Evolutionary conservation across 306 rosid species (phyloP).

Genomic region (Mucuna pruriens): DNA sequence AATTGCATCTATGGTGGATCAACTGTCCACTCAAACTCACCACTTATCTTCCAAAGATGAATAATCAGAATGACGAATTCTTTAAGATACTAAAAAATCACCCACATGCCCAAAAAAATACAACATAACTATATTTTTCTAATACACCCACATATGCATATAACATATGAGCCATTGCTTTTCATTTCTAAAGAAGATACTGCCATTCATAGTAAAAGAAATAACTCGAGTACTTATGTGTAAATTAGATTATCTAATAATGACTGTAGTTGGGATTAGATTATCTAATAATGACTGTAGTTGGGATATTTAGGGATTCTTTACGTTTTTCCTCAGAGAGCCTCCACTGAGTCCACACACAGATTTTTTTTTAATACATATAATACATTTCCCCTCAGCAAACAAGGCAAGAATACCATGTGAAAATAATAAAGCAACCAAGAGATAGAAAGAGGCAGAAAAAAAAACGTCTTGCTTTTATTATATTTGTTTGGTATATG

Average conservation of each 20-base stretch:
- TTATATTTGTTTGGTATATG: conserved; percentile 7
- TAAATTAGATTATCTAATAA: too few relatives aligned
- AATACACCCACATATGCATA: neutral
- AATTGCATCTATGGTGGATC: conserved; percentile 9
- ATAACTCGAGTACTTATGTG: neutral
- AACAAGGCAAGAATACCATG: conserved; percentile 25
- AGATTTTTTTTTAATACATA: neutral
- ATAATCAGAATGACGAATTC: conserved; percentile 11
- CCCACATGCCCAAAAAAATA: neutral
- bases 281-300: neutral
- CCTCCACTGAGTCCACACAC: neutral
- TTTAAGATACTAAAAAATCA: neutral
- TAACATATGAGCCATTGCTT: neutral
- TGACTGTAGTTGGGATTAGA: too few relatives aligned
- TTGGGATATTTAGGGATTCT: neutral
- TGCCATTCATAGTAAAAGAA: neutral
- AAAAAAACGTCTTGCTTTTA: neutral
- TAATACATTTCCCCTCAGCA: neutral
- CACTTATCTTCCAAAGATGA: conserved; percentile 7
- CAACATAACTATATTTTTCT: neutral
- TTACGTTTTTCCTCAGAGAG: neutral
- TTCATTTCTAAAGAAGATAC: conserved; percentile 11
- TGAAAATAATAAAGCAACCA: neutral
- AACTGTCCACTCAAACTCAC: conserved; percentile 6
- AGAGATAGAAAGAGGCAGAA: neutral